phyloP scores from a whole-genome alignment of 768 basidiomycete genomes.

The Favolaschia claudopus region DNA sequence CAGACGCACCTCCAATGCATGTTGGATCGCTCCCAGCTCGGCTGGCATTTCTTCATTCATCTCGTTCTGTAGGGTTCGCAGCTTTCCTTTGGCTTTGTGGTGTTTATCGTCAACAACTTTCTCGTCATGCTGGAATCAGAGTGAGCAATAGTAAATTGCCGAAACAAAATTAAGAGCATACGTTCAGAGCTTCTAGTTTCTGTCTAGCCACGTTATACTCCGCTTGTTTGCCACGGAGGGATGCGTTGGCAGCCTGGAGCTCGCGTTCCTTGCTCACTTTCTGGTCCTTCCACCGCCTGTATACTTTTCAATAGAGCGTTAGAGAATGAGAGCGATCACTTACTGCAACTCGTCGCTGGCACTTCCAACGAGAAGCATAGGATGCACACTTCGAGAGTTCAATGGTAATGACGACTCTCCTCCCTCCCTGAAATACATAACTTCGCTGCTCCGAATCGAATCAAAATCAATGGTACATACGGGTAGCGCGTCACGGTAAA shows the following conservation, averaged over 20 bases:
- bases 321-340: neutral
- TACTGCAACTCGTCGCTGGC: conserved; percentile 14
- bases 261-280: conserved; percentile 48
- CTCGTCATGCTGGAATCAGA: conserved; percentile 36
- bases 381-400: neutral
- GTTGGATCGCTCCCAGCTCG: conserved; percentile 63
- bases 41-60: conserved; percentile 75
- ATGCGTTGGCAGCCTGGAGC: conserved; percentile 36
- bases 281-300: conserved; percentile 56
- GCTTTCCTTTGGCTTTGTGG: conserved; percentile 41
- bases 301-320: neutral
- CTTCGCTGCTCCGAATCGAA: neutral
- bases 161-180: conserved; percentile 30
- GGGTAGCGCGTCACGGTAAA: conserved; percentile 70
- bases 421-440: conserved; percentile 11
- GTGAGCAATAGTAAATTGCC: neutral
- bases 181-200: conserved; percentile 43
- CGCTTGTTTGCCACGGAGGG: conserved; percentile 36
- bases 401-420: conserved; percentile 25
- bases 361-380: conserved; percentile 24
- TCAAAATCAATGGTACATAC: conserved; percentile 48
- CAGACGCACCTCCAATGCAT: conserved; percentile 59
- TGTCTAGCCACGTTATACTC: conserved; percentile 38
- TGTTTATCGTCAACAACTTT: conserved; percentile 31
- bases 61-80: conserved; percentile 59